These are phyloP conservation scores for Paxillus rubicundulus DNA, from an alignment of 768 basidiomycete genomes.

Conservation along the genomic window DNA sequence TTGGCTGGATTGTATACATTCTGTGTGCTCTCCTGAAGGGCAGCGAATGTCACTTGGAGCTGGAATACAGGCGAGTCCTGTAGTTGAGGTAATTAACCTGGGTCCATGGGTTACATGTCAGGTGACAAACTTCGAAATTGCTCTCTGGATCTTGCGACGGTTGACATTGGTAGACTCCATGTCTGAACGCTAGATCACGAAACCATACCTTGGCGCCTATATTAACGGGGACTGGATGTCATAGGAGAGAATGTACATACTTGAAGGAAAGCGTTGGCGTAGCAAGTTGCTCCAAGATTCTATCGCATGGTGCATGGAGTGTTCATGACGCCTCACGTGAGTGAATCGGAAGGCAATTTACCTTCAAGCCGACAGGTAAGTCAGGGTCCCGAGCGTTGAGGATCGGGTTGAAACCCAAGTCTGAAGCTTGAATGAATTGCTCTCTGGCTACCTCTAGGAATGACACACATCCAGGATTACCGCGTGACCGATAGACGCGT, in stretches of 20 bases:
- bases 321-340: background rate
- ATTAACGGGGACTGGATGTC: conserved; percentile 3
- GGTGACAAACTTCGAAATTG: conserved; percentile 40
- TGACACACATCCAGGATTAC: conserved; percentile 12
- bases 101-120: background rate
- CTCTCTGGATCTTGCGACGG: conserved; percentile 49
- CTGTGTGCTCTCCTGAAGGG: conserved; percentile 70
- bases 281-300: conserved; percentile 98
- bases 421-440: conserved; percentile 49
- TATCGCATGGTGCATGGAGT: conserved; percentile 28
- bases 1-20: conserved; percentile 79
- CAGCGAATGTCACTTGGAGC: conserved; percentile 79
- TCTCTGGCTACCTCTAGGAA: conserved; percentile 47
- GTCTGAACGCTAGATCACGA: conserved; percentile 77
- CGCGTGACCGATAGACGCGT: conserved; percentile 6
- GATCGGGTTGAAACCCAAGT: conserved; percentile 56
- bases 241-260: conserved; percentile 35
- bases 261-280: conserved; percentile 93
- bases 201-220: conserved; percentile 74
- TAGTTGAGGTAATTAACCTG: background rate
- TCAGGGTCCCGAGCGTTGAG: conserved; percentile 47
- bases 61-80: conserved; percentile 80
- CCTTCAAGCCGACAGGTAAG: conserved; percentile 77
- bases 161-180: conserved; percentile 77
- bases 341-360: conserved; percentile 26